phyloP scores from a whole-genome alignment of 2,329 filamentous ascomycete species.

The Ceratocystiopsis sp. region DNA sequence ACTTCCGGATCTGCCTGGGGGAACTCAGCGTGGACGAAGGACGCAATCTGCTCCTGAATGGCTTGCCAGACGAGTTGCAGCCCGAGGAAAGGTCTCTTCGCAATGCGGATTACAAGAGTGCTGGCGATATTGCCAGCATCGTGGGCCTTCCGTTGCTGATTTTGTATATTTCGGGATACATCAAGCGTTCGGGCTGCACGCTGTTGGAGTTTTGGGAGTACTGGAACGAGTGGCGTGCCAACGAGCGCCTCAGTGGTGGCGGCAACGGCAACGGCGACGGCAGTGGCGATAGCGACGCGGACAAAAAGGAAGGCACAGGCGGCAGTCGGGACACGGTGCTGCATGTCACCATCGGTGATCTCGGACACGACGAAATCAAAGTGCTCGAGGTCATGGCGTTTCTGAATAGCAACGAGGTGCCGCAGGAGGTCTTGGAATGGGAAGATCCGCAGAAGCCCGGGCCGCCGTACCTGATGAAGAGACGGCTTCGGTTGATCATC shows the following conservation, averaged over 20 bases:
- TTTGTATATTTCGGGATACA: conserved; percentile 8
- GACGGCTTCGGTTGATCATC: conserved; percentile 5
- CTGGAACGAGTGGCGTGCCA: conserved; percentile 8
- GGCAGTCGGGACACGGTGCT: conserved; percentile 3
- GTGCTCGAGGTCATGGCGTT: conserved; percentile 8
- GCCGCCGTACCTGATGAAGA: conserved; percentile 3
- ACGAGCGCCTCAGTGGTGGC: background rate
- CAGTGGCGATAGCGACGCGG: no score
- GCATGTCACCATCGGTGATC: conserved; percentile 4
- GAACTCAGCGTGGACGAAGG: conserved; percentile 6
- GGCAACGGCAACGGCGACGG: background rate
- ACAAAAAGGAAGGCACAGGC: background rate
- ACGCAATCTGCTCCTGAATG: conserved; percentile 5
- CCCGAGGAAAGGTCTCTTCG: conserved; percentile 5
- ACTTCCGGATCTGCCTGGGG: conserved; percentile 5
- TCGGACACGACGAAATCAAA: conserved; percentile 6
- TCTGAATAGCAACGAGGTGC: conserved; percentile 7
- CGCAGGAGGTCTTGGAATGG: conserved; percentile 8
- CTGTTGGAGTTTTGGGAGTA: conserved; percentile 9
- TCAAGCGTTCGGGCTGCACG: conserved; percentile 5
- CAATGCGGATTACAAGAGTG: conserved; percentile 7
- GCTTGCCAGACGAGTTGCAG: conserved; percentile 6
- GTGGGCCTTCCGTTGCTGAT: conserved; percentile 7
- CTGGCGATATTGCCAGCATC: conserved; percentile 4
- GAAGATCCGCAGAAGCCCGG: conserved; percentile 2